Conservation (phyloP, 176 grass and related monocot genomes). For the Carex kokanica region DNA sequence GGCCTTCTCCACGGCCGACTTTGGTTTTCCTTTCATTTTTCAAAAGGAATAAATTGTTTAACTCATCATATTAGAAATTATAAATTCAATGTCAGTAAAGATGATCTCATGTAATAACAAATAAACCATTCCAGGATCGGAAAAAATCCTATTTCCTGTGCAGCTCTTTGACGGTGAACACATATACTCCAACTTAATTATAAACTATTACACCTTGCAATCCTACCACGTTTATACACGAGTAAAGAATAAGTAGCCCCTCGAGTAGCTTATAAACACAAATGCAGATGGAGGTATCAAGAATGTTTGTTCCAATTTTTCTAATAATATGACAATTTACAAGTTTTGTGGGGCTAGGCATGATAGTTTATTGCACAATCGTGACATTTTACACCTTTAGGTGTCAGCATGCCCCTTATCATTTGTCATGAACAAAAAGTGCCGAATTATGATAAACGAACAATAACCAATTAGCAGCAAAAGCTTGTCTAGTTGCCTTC, state of each 20-base stretch:
- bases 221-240: background rate
- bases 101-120: background rate
- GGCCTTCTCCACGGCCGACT: constrained; percentile 26
- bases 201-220: background rate
- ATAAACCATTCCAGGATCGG: constrained; percentile 33
- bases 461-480: background rate
- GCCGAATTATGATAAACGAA: background rate
- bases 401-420: background rate
- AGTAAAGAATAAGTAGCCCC: background rate
- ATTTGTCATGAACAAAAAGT: background rate
- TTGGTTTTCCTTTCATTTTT: constrained; percentile 37
- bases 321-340: background rate
- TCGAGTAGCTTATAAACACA: background rate
- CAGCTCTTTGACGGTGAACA: background rate
- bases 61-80: background rate
- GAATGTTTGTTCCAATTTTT: background rate
- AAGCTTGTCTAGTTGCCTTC: background rate
- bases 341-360: background rate
- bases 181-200: background rate
- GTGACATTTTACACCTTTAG: background rate
- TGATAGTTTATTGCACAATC: background rate
- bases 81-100: background rate
- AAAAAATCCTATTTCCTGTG: constrained; percentile 25
- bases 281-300: background rate
- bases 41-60: background rate